Conservation (phyloP, 805 yeast species). For the Wickerhamiella kurtzmanii region DNA sequence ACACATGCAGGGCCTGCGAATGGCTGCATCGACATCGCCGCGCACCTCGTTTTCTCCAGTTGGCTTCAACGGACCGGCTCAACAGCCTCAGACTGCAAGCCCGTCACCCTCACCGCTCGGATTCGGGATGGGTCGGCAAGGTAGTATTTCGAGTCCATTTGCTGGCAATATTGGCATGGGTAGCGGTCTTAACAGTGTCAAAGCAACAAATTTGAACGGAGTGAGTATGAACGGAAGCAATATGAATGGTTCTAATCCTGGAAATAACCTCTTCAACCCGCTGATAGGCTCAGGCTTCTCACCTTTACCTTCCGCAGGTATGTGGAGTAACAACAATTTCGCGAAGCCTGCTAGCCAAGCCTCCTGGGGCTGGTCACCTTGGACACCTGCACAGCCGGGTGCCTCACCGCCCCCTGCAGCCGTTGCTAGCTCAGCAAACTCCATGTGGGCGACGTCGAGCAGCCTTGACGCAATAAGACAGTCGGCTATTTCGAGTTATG, state of each 20-base stretch:
- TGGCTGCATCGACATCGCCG: neutral
- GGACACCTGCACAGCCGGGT: conserved; percentile 1
- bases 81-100: too few relatives aligned
- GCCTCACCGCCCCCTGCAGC: neutral
- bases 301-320: neutral
- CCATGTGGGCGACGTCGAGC: conserved; percentile 3
- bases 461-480: conserved; percentile 12
- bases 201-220: neutral
- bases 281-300: neutral
- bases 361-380: neutral
- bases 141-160: neutral
- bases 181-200: neutral
- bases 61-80: neutral
- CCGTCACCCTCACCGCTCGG: neutral
- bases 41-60: neutral
- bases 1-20: neutral
- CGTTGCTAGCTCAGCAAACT: too few relatives aligned
- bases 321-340: neutral
- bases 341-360: neutral
- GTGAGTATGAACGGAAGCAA: neutral
- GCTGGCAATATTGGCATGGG: neutral
- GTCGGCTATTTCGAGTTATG: conserved; percentile 20
- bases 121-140: neutral
- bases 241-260: too few relatives aligned
- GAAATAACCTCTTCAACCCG: neutral